Evolutionary conservation across 345 rosid species (phyloP), one percentile per base, ranked within the genome.

Genomic region (Bruguiera sexangula): DNA sequence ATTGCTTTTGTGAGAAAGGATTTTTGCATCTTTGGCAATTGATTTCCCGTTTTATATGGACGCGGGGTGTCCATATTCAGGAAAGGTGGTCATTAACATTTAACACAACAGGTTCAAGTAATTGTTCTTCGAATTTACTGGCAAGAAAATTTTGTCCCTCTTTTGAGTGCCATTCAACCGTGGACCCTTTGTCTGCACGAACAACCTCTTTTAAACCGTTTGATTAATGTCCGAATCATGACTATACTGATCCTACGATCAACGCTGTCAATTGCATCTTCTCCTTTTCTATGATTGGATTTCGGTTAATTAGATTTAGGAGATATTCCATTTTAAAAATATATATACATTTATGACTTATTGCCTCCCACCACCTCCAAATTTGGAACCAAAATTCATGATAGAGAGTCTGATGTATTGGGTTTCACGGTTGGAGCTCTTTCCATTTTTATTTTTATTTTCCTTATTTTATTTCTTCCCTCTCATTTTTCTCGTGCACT

Each of bases 391-490:
- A 57, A 64, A 71, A 71, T 66, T 71, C 57, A 64, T 31, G 75
- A 71, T n/a, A 64, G 57, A 26, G 60, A 71, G 64, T 21, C 48
- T 63, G 64, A 31, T 69, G 48, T 34, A 57, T 65, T 65, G 69
- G 51, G 58, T 65, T 72, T 64, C 58, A 65, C 37, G 7, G 36
- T 39, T 55, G 30, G 59, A 27, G 65, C 56, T 29, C 29, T 9
- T 39, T 15, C 6, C 13, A 24, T 32, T 63, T 60, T 0, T 60
- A 19, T 19, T 15, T 7, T 10, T 2, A n/a, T 61, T 2, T 31
- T 27, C 29, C 22, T 52, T 20, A 19, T 2, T 15, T 6, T 55
- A 22, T 55, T 29, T 20, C n/a, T 20, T 29, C 63, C 43, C 43
- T 9, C 3, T 37, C 4, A 37, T 37, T 20, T 21, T 62, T 11